These are phyloP conservation scores for Fusarium lyarnte DNA, from an alignment of 2,329 filamentous ascomycete species.

Conservation along the genomic window DNA sequence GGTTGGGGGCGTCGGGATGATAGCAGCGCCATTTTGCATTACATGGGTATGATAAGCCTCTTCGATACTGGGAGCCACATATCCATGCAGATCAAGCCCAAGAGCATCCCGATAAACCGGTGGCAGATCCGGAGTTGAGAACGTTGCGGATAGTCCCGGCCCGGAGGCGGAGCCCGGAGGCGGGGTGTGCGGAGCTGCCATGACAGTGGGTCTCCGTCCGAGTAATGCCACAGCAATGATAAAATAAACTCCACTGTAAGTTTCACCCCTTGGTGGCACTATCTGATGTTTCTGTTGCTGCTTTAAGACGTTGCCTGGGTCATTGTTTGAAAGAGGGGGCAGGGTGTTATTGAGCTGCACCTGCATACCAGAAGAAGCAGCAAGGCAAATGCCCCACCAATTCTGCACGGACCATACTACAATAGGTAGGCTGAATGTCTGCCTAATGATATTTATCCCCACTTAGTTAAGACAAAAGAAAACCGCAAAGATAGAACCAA, in stretches of 20 bases:
- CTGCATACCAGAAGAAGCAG: neutral
- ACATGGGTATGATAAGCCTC: constrained; percentile 28
- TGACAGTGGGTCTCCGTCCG: neutral
- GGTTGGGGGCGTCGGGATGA: neutral
- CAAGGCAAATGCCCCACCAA: neutral
- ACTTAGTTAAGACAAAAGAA: neutral
- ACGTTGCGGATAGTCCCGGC: constrained; percentile 6
- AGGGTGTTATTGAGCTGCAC: constrained; percentile 14
- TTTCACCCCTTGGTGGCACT: neutral
- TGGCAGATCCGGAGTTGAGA: constrained; percentile 21
- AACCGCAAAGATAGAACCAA: neutral
- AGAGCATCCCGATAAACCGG: constrained; percentile 22
- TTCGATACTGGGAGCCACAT: constrained; percentile 24
- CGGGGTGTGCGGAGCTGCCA: constrained; percentile 30
- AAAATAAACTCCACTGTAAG: neutral
- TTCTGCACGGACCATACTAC: constrained; percentile 10
- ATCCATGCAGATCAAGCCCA: constrained; percentile 28
- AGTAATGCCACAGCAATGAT: neutral
- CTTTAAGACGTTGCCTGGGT: constrained; percentile 25
- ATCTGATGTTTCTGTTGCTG: constrained; percentile 33
- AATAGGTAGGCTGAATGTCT: neutral
- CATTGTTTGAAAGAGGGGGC: constrained; percentile 14
- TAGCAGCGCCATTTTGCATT: neutral
- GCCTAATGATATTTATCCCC: neutral
- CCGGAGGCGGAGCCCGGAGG: constrained; percentile 17